Evolutionary conservation across 352 stramenopile genomes (phyloP).

Genomic region (Pythium monospermum): DNA sequence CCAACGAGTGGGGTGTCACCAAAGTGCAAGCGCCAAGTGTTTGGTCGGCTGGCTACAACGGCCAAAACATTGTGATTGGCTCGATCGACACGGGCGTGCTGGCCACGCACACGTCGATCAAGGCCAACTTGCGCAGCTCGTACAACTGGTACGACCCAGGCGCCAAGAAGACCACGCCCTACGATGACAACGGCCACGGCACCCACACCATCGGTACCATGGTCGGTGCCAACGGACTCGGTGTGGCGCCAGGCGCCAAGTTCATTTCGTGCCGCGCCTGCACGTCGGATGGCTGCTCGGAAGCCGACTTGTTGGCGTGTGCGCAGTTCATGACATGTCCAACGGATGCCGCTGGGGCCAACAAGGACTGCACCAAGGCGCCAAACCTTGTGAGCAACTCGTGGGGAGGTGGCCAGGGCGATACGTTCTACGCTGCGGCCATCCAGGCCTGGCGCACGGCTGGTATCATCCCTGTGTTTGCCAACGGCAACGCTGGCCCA

Average conservation of each 20-base stretch:
- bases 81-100: constrained; percentile 30
- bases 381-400: constrained; percentile 32
- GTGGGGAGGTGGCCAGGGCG: constrained; percentile 22
- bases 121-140: constrained; percentile 20
- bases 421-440: constrained; percentile 11
- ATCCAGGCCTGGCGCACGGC: constrained; percentile 22
- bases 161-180: constrained; percentile 7
- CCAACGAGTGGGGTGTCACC: constrained; percentile 26
- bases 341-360: constrained; percentile 14
- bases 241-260: constrained; percentile 31
- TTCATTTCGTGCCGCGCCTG: constrained; percentile 34
- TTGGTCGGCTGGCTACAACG: constrained; percentile 26
- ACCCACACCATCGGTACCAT: constrained; percentile 37
- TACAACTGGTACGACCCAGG: constrained; percentile 32
- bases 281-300: constrained; percentile 4
- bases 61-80: constrained; percentile 22
- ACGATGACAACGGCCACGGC: constrained; percentile 24
- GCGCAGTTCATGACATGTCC: constrained; percentile 38
- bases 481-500: constrained; percentile 26
- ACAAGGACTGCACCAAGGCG: constrained; percentile 28
- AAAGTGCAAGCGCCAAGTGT: constrained; percentile 24
- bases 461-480: constrained; percentile 30
- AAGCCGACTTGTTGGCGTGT: constrained; percentile 22
- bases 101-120: constrained; percentile 23
- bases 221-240: constrained; percentile 25